Percentiles rank a stretch among this genome's conserved stretches.
Conservation (phyloP, 768 basidiomycete species). For the Phanerochaete carnosa region DNA sequence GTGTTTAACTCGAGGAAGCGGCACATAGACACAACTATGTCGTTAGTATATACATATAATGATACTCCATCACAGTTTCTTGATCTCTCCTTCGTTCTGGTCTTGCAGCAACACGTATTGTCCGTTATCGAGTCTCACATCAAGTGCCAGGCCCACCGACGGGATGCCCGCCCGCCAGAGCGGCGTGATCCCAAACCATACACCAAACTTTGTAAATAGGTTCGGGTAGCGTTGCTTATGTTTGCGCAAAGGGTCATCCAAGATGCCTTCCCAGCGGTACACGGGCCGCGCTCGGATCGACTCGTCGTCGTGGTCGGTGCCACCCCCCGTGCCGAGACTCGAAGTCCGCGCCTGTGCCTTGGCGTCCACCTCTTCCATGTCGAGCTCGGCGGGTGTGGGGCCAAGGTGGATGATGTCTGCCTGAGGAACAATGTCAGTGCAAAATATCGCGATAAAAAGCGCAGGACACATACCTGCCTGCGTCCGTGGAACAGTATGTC, state of each 20-base stretch:
- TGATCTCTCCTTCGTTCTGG: neutral
- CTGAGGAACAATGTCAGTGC: slow-evolving; percentile 29
- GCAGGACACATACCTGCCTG: slow-evolving; percentile 38
- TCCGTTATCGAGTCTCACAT: slow-evolving; percentile 54
- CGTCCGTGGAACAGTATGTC: slow-evolving; percentile 59
- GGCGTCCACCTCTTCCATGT: slow-evolving; percentile 63
- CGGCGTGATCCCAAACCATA: slow-evolving; percentile 69
- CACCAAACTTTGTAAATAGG: slow-evolving; percentile 51
- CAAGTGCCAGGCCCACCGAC: slow-evolving; percentile 57
- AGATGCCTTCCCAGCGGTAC: slow-evolving; percentile 70
- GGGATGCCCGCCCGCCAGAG: slow-evolving; percentile 50
- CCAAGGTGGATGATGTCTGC: slow-evolving; percentile 65
- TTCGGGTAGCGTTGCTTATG: slow-evolving; percentile 34
- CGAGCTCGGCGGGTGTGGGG: slow-evolving; percentile 42
- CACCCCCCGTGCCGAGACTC: slow-evolving; percentile 62
- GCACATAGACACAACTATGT: neutral
- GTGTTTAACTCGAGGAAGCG: too few species aligned
- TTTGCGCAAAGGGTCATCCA: slow-evolving; percentile 48
- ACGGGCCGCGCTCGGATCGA: slow-evolving; percentile 56
- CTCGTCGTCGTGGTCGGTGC: slow-evolving; percentile 66
- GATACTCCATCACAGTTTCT: neutral
- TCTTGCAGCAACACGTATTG: slow-evolving; percentile 45
- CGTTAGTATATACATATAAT: neutral
- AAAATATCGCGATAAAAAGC: neutral
- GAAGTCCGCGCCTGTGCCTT: slow-evolving; percentile 48